A percentile compares a stretch with the other conserved stretches of the same genome.
phyloP scores from a whole-genome alignment of 1,284 basidiomycete species.

The Anthracocystis panici-leucophaei region DNA sequence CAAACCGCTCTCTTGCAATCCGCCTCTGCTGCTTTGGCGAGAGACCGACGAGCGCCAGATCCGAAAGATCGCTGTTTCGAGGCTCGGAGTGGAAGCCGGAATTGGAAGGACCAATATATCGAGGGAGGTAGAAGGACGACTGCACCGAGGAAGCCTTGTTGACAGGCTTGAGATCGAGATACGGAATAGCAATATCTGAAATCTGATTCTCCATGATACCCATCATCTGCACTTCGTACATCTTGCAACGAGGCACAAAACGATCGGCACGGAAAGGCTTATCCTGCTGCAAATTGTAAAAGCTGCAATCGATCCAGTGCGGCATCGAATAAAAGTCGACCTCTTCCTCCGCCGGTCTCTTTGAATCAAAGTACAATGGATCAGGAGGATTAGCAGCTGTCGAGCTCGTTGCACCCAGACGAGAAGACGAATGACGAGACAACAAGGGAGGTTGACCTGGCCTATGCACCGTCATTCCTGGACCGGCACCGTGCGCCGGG shows the following conservation, averaged over 20 bases:
- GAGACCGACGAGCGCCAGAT: constrained; percentile 38
- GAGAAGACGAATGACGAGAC: constrained; percentile 38
- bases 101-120: constrained; percentile 33
- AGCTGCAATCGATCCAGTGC: constrained; percentile 69
- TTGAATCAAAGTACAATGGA: constrained; percentile 62
- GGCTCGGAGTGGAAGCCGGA: constrained; percentile 47
- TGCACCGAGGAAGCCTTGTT: constrained; percentile 47
- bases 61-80: constrained; percentile 37
- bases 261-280: constrained; percentile 65
- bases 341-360: constrained; percentile 33
- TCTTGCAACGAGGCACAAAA: constrained; percentile 69
- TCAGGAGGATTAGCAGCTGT: constrained; percentile 48
- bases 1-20: constrained; percentile 60
- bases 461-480: constrained; percentile 34
- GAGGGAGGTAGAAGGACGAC: constrained; percentile 49
- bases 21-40: constrained; percentile 49
- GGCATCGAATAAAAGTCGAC: constrained; percentile 65
- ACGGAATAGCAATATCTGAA: constrained; percentile 65
- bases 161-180: constrained; percentile 55
- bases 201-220: constrained; percentile 68
- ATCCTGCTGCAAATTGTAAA: constrained; percentile 69
- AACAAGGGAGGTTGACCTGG: constrained; percentile 28
- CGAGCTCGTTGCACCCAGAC: constrained; percentile 12
- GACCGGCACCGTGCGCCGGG: constrained; percentile 25
- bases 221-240: constrained; percentile 69